Conservation (phyloP, 129 eudicot species). For the Helianthus annuus region DNA sequence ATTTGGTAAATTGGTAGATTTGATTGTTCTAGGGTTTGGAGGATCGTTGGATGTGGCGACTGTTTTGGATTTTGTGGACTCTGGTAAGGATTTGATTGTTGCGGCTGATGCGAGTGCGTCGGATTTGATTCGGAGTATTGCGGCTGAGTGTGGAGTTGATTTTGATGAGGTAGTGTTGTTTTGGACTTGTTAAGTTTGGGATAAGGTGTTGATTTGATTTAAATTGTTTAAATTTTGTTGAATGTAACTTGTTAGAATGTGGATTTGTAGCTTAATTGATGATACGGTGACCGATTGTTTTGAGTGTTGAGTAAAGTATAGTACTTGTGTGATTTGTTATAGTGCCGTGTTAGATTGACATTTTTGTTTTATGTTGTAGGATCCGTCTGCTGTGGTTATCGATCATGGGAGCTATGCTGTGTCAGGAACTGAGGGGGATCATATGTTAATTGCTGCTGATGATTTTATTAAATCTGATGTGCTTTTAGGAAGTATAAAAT, state of each 20-base stretch:
- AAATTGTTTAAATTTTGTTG: not conserved
- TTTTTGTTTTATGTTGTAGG: constrained; percentile 25
- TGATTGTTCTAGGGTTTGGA: constrained; percentile 58
- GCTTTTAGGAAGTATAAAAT: constrained; percentile 48
- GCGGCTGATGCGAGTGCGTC: constrained; percentile 84
- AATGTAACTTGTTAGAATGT: constrained; percentile 7
- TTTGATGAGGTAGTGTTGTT: constrained; percentile 68
- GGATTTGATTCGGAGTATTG: constrained; percentile 83
- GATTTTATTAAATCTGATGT: constrained; percentile 50
- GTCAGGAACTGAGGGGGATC: constrained; percentile 57
- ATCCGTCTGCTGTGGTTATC: constrained; percentile 51
- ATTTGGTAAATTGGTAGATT: constrained; percentile 23
- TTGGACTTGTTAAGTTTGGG: not conserved
- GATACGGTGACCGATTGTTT: not conserved
- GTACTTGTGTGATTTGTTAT: not conserved
- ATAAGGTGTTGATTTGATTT: constrained; percentile 12
- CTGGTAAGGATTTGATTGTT: constrained; percentile 84
- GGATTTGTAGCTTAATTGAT: constrained; percentile 3
- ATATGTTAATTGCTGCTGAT: constrained; percentile 53
- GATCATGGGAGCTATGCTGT: constrained; percentile 59
- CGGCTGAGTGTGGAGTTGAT: constrained; percentile 88
- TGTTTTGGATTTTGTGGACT: constrained; percentile 77
- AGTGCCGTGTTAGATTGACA: not conserved
- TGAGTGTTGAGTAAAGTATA: constrained; percentile 17
- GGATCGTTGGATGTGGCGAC: constrained; percentile 71